phyloP scores from a whole-genome alignment of 192 early-diverging fungal species.

The Backusella tarrabulga region DNA sequence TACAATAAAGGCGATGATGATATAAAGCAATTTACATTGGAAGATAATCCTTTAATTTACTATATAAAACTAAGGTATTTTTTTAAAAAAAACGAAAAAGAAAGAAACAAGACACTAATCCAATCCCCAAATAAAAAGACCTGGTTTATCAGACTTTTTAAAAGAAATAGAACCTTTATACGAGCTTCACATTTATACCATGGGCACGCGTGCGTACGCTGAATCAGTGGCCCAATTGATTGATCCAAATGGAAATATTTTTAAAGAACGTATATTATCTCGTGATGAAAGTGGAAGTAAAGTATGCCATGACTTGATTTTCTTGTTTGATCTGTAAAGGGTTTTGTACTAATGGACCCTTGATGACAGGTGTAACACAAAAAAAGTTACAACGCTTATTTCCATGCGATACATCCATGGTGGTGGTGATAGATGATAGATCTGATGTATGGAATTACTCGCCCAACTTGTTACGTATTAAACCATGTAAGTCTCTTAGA shows the following conservation, averaged over 20 bases:
- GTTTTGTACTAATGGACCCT: too few species aligned
- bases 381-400: slow-evolving; percentile 89
- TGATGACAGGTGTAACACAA: slow-evolving; percentile 55
- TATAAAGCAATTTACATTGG: slow-evolving; percentile 74
- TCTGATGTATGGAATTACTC: slow-evolving; percentile 94
- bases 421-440: slow-evolving; percentile 93
- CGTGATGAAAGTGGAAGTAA: slow-evolving; percentile 89
- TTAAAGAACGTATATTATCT: slow-evolving; percentile 88
- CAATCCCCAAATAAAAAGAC: slow-evolving; percentile 40
- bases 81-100: background rate
- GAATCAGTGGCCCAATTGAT: slow-evolving; percentile 81
- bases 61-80: slow-evolving; percentile 83
- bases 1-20: slow-evolving; percentile 60
- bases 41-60: slow-evolving; percentile 64
- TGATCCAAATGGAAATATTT: slow-evolving; percentile 78
- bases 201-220: slow-evolving; percentile 95
- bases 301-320: background rate
- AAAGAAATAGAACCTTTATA: slow-evolving; percentile 63
- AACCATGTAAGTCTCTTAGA: slow-evolving; percentile 67
- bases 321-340: too few species aligned
- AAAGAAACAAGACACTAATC: background rate
- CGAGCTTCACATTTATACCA: slow-evolving; percentile 99
- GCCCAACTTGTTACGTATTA: slow-evolving; percentile 84
- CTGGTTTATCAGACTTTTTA: slow-evolving; percentile 80
- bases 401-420: slow-evolving; percentile 95